Evolutionary conservation across 2,329 filamentous ascomycete species (phyloP).

Genomic region (Trichoderma sp.): DNA sequence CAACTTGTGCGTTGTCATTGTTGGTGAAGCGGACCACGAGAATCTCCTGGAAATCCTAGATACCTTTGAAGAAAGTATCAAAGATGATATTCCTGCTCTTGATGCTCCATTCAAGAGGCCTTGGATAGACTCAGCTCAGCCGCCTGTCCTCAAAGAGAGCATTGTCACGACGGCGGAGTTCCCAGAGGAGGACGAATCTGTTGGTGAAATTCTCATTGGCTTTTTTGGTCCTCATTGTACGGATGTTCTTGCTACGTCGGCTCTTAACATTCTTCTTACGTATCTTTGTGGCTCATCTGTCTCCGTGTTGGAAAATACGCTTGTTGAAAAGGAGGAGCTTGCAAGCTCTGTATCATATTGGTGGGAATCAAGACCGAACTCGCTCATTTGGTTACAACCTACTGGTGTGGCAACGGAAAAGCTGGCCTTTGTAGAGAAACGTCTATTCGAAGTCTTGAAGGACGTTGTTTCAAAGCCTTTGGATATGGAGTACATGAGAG

Average conservation of each 20-base stretch:
- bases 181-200: conserved; percentile 93
- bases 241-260: conserved; percentile 65
- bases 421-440: conserved; percentile 77
- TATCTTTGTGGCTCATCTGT: conserved; percentile 94
- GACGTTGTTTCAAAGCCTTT: conserved; percentile 78
- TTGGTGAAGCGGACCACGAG: conserved; percentile 85
- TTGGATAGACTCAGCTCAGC: conserved; percentile 85
- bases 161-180: conserved; percentile 80
- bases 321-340: conserved; percentile 91
- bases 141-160: conserved; percentile 69
- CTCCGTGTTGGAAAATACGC: conserved; percentile 82
- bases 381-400: conserved; percentile 80
- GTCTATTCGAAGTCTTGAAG: conserved; percentile 78
- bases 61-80: conserved; percentile 81
- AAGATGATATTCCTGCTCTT: conserved; percentile 74
- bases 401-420: conserved; percentile 85
- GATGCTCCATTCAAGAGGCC: conserved; percentile 78
- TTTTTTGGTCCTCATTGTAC: conserved; percentile 85
- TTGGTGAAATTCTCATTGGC: conserved; percentile 79
- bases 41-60: conserved; percentile 80
- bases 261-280: conserved; percentile 74
- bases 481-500: conserved; percentile 85
- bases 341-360: conserved; percentile 81
- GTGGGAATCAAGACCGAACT: conserved; percentile 75
- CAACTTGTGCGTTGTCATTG: conserved; percentile 85